Evolutionary conservation across 1,284 basidiomycete species (phyloP).

Genomic region (Paramarasmius palmivorus): DNA sequence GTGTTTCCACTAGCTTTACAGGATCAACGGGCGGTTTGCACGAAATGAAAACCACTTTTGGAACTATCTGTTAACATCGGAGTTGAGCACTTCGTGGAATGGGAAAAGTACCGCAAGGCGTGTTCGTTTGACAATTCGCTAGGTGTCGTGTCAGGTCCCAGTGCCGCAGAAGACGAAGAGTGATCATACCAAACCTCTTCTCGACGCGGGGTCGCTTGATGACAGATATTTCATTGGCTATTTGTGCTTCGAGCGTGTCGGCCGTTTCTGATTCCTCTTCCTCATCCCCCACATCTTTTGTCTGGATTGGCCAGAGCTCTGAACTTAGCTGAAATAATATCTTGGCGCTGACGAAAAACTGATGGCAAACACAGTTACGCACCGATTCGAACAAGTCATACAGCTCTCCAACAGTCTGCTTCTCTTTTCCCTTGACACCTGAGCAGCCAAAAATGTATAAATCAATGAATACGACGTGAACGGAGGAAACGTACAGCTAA

Average conservation of each 20-base stretch:
- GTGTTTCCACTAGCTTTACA: conserved; percentile 64
- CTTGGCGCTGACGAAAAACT: not conserved
- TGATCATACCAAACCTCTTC: conserved; percentile 62
- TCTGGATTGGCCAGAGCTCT: conserved; percentile 64
- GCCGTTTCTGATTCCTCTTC: conserved; percentile 34
- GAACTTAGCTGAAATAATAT: conserved; percentile 53
- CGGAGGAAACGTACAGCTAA: conserved; percentile 52
- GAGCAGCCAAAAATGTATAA: not conserved
- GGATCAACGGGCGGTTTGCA: conserved; percentile 78
- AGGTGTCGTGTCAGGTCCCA: not conserved
- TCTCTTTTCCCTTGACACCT: conserved; percentile 78
- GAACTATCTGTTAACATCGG: conserved; percentile 7
- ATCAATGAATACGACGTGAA: not conserved
- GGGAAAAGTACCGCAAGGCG: conserved; percentile 63
- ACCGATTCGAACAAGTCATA: conserved; percentile 79
- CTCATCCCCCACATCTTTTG: conserved; percentile 20
- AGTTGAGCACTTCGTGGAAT: conserved; percentile 5
- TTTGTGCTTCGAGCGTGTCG: conserved; percentile 61
- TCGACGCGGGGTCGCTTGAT: conserved; percentile 67
- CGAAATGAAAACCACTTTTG: conserved; percentile 73
- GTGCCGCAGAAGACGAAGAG: not conserved
- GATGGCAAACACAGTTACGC: conserved; percentile 29
- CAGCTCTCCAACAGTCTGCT: conserved; percentile 70
- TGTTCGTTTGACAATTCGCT: conserved; percentile 78
- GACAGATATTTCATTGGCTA: conserved; percentile 67